Evolutionary conservation across 169 alveolate species (phyloP).

Genomic region (Eimeria acervulina): DNA sequence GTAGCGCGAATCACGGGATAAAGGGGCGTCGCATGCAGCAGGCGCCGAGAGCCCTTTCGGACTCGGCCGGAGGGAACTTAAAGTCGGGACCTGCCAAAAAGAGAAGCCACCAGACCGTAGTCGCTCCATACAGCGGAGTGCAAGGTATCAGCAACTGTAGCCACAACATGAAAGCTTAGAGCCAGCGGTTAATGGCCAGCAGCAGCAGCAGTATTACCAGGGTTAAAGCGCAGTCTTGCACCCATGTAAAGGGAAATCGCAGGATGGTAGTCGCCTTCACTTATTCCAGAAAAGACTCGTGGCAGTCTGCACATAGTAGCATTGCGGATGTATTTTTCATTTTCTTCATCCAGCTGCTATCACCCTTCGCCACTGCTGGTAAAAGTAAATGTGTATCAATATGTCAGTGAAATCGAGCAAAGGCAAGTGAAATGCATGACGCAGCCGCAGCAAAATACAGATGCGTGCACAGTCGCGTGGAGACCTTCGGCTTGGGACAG

Average conservation of each 20-base stretch:
- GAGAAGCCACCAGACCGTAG: background rate
- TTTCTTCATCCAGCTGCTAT: background rate
- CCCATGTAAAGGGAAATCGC: conserved; percentile 93
- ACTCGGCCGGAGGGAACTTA: conserved; percentile 55
- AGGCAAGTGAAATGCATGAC: too few species aligned
- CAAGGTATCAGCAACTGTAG: background rate
- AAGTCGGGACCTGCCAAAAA: conserved; percentile 70
- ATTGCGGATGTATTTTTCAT: background rate
- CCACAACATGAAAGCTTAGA: background rate
- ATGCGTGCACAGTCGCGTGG: background rate
- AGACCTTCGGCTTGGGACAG: background rate
- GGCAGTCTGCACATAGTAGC: conserved; percentile 83
- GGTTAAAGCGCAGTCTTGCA: conserved; percentile 89
- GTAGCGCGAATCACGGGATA: conserved; percentile 29
- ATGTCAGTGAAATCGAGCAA: too few species aligned
- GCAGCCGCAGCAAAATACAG: background rate
- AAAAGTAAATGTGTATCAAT: background rate
- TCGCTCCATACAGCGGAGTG: background rate
- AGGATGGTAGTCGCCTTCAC: conserved; percentile 92
- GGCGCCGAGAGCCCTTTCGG: conserved; percentile 55
- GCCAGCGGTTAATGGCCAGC: background rate
- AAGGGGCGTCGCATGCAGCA: conserved; percentile 80
- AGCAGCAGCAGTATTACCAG: conserved; percentile 82
- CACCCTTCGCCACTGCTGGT: background rate
- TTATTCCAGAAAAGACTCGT: conserved; percentile 85